Base-by-base conservation (phyloP, 2,329 filamentous ascomycete species). In the Colletotrichum limetticola region DNA sequence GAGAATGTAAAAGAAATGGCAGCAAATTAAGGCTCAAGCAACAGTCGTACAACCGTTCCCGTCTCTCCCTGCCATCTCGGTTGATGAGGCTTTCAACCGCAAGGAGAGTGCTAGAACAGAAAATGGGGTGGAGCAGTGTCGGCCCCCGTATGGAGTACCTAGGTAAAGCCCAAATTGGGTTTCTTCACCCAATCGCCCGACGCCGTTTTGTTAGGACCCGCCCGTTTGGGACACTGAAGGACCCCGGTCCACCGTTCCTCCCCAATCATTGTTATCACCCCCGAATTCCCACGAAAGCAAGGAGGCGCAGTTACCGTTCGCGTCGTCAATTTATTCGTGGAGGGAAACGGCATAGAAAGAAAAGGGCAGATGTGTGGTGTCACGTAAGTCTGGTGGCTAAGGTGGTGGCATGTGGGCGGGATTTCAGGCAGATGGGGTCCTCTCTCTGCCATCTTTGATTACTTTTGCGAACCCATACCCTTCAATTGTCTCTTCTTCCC, bases 251-350 rank as follows among this genome's bases (percentile, higher is more conserved):
- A 59, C 66, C 62, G 24, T 42, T 49, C 30, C 49, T 28, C 56
- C 37, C 37, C 37, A 42, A 42, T 28, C 52, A 30, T 26, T 30
- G 19, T 28, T 30, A 14, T 22, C 26, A 24, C 61, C 35, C 63
- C 30, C 42, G 42, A 49, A 56, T 66, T 55, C 52, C 64, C 69
- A 68, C 56, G 60, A 70, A 70, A 70, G 70, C 66, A 65, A 52
- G 70, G 70, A 70, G 70, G 70, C 70, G 70, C 70, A 72, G 70
- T 63, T 55, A 53, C 52, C 56, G 65, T 56, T 62, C 70, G 57
- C 66, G 59, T 69, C 66, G 59, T 64, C 66, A 59, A 30, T 59
- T 65, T 26, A 55, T 19, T 42, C 37, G 37, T 42, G 16, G 24
- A 55, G 11, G 22, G 52, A 26, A 14, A 55, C 12, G 16, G 37